Base-by-base conservation (phyloP, 2,329 filamentous ascomycete genomes). In the Trichoderma simmonsii region DNA sequence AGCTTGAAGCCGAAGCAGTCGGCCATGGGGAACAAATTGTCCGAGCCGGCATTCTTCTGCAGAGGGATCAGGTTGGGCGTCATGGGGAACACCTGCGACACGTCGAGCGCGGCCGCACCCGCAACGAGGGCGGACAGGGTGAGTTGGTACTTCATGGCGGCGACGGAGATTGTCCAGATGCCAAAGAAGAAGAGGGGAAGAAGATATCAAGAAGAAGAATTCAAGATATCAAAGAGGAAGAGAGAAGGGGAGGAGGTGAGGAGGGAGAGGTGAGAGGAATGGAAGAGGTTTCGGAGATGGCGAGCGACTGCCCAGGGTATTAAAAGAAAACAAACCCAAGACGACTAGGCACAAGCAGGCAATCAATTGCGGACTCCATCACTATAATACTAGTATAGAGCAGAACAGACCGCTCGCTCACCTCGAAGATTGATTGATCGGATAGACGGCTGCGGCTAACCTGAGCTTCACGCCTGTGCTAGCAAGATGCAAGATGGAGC, bases 21-120 rank as follows among this genome's bases (percentile, higher is more conserved):
- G 1, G 83, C 84, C 90, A 93, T 91, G 3, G 89, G 87, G 76
- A 93, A 93, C 26, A 85, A 76, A 14, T 78, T 73, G 1, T 77
- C 70, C 4, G 83, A 79, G 51, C 79, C 80, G 21, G 78, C 81
- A 78, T 83, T 79, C 57, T 81, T 73, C 70, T 80, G 74, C 4
- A 81, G 75, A 0, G 83, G 83, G 14, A 83, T 77, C 36, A 82
- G 72, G 12, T 76, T 77, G 4, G 80, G 76, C 54, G 77, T 72
- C 56, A 70, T 24, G 15, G 71, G 65, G 39, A 72, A 72, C 4
- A 72, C 43, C 71, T 64, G 66, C 15, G 57, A 51, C 21, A 72
- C 51, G 8, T 70, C 67, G 32, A 70, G 51, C 21, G 67, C 66
- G 4, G 71, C 60, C 32, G 54, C 59, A 14, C 66, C 66, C 26